A percentile compares a stretch with the other conserved stretches of the same genome.
phyloP scores from a whole-genome alignment of 768 basidiomycete genomes.

The Termitomyces sp. region DNA sequence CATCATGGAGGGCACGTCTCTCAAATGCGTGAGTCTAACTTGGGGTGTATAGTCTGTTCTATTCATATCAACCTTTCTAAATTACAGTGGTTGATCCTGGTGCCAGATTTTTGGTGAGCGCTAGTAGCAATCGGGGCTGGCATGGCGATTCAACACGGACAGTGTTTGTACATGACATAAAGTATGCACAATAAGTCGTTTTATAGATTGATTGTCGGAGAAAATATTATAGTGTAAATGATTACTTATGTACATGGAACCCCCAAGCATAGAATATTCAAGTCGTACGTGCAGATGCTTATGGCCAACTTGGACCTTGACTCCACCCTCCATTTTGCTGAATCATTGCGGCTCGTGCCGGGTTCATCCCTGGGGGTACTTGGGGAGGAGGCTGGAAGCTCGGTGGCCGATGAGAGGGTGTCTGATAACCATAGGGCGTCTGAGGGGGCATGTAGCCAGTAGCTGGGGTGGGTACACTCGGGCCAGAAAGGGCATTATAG shows the following conservation, averaged over 20 bases:
- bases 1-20: conserved; percentile 95
- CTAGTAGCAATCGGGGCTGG: conserved; percentile 93
- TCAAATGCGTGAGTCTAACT: conserved; percentile 70
- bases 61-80: conserved; percentile 12
- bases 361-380: conserved; percentile 58
- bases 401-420: conserved; percentile 38
- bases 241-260: conserved; percentile 6
- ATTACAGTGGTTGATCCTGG: conserved; percentile 77
- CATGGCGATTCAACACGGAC: conserved; percentile 87
- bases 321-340: conserved; percentile 32
- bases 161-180: conserved; percentile 89
- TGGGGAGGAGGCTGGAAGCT: conserved; percentile 32
- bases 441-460: conserved; percentile 21
- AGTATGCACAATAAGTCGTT: conserved; percentile 17
- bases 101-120: conserved; percentile 80
- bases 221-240: not conserved
- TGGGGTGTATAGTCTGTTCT: not conserved
- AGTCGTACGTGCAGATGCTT: not conserved
- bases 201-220: not conserved
- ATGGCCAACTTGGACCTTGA: conserved; percentile 15
- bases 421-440: conserved; percentile 43
- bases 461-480: conserved; percentile 20
- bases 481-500: conserved; percentile 28
- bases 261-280: not conserved
- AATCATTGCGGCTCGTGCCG: conserved; percentile 61